phyloP scores from a whole-genome alignment of 73 alveolate species.

The Stentor coeruleus region DNA sequence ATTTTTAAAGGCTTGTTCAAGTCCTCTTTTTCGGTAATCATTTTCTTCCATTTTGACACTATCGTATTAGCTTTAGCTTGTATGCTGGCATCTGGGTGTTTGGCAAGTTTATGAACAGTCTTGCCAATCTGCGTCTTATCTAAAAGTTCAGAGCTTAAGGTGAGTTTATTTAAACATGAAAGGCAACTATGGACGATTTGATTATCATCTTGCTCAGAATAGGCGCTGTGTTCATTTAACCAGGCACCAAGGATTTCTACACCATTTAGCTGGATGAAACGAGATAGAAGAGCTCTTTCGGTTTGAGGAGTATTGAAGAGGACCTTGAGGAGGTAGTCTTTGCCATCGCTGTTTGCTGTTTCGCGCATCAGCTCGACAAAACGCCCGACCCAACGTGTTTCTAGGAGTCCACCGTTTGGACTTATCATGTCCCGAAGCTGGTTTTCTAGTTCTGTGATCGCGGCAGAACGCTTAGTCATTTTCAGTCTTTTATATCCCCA shows the following conservation, averaged over 20 bases:
- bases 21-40: neutral
- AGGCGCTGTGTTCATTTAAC: neutral
- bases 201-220: neutral
- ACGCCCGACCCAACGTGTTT: neutral
- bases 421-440: neutral
- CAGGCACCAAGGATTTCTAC: neutral
- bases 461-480: conserved; percentile 13
- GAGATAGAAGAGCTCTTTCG: neutral
- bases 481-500: no score
- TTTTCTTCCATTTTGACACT: neutral
- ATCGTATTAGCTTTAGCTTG: neutral
- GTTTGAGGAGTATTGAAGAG: neutral
- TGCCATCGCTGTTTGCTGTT: neutral
- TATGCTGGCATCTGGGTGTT: neutral
- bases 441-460: neutral
- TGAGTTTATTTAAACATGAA: conserved; percentile 7
- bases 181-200: neutral
- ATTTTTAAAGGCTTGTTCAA: neutral
- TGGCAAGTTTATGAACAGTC: neutral
- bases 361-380: neutral
- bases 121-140: conserved; percentile 19
- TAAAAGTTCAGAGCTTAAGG: neutral
- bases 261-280: neutral
- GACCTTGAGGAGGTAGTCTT: neutral
- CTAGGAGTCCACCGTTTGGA: neutral